Conservation (phyloP, 1,284 basidiomycete species). For the Afroboletus lepidellus region DNA sequence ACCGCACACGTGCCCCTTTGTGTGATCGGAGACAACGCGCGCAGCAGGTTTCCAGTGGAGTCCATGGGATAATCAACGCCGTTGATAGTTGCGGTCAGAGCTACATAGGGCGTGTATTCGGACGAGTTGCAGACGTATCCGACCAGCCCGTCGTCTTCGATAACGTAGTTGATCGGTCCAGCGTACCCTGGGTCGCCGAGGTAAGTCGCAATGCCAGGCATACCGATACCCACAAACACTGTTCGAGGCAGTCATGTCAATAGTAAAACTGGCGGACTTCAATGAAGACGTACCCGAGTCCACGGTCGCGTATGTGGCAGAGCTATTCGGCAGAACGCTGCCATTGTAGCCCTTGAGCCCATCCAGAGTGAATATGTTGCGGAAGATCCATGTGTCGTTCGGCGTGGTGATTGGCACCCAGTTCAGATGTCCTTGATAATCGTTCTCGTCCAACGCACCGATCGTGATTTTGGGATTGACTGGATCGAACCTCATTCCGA, state of each 20-base stretch:
- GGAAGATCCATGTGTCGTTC: constrained; percentile 7
- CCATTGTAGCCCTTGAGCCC: constrained; percentile 20
- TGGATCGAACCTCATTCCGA: constrained; percentile 26
- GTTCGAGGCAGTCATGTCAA: neutral
- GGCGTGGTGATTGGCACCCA: constrained; percentile 25
- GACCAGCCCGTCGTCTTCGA: constrained; percentile 4
- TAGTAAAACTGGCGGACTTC: too few species aligned
- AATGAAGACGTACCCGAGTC: constrained; percentile 9
- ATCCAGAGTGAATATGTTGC: constrained; percentile 12
- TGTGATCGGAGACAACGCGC: constrained; percentile 6
- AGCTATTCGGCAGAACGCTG: constrained; percentile 12
- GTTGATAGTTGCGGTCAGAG: constrained; percentile 25
- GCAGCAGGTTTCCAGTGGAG: constrained; percentile 21
- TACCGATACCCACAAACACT: constrained; percentile 7
- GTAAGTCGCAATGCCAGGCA: constrained; percentile 9
- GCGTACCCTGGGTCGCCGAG: constrained; percentile 9
- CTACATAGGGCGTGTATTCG: constrained; percentile 18
- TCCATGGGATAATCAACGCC: constrained; percentile 29
- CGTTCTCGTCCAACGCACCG: constrained; percentile 24
- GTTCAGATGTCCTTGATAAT: constrained; percentile 27
- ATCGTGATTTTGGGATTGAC: constrained; percentile 27
- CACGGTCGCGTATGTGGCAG: constrained; percentile 5
- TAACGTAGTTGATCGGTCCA: constrained; percentile 14
- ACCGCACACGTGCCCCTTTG: constrained; percentile 12
- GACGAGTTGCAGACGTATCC: constrained; percentile 23